Base-by-base conservation (phyloP, 73 alveolate genomes). In the Effrenium voratum region DNA sequence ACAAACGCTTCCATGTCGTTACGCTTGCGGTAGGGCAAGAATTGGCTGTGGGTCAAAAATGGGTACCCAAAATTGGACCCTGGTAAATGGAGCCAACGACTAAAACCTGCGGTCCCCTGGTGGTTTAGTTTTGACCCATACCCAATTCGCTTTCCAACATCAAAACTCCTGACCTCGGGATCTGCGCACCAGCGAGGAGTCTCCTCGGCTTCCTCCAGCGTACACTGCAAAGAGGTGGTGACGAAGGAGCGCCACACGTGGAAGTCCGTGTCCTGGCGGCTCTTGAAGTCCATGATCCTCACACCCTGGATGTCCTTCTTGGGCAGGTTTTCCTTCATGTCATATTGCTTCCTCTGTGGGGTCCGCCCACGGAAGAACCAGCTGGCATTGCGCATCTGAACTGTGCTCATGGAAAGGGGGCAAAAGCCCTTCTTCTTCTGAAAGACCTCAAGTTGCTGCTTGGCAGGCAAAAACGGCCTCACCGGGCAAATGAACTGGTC, bases 331-430 rank as follows among this genome's bases (percentile, higher is more conserved):
- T 70, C 98, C 60, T 46, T 57, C 80, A 91, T 41, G 44, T 91
- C 98, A 50, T 49, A 73, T 47, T 91, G 98, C 36, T 68, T 76
- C 81, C 38, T n/a, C 49, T 91, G 98, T 4, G 98, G 98, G 32
- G 91, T 76, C 68, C 91, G 91, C 5, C 98, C 98, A 38, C 98
- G 98, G 46, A 72, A 91, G 91, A 40, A 91, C 98, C 98, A 91
- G 43, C 40, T 22, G 41, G 77, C 79, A 52, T 22, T 44, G 26
- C 50, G 36, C 98, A 91, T 91, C 80, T 91, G 98, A 63, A n/a
- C 73, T 22, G 91, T 32, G 52, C 52, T 91, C 98, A 91, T 91
- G 41, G 77, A 81, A 76, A 91, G 47, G 24, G 98, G 98, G 24
- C 98, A 91, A 60, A 68, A 55, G 46, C 98, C 98, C 30, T 22